Conservation (phyloP, 2,329 filamentous ascomycete genomes). For the Beauveria medogensis region DNA sequence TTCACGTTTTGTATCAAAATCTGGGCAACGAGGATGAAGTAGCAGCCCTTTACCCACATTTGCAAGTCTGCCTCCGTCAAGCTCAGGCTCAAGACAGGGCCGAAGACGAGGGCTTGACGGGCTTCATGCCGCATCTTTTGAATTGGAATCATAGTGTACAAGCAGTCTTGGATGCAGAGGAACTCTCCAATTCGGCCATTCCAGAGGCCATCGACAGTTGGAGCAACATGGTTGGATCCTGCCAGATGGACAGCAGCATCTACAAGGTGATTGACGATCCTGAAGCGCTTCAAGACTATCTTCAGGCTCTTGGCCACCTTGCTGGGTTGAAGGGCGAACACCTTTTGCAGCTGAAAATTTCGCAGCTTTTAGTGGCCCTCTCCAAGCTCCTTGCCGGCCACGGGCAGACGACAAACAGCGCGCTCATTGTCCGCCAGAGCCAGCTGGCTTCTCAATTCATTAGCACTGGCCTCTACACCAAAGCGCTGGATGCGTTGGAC, state of each 20-base stretch:
- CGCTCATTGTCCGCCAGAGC: constrained; percentile 37
- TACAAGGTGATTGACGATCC: constrained; percentile 41
- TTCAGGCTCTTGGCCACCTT: constrained; percentile 44
- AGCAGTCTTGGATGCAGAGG: constrained; percentile 31
- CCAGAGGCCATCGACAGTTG: constrained; percentile 34
- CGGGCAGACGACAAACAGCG: constrained; percentile 26
- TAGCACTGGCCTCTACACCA: constrained; percentile 41
- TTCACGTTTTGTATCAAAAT: constrained; percentile 39
- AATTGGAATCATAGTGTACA: constrained; percentile 37
- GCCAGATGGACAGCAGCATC: constrained; percentile 32
- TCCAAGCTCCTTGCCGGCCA: constrained; percentile 28
- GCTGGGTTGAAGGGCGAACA: constrained; percentile 43
- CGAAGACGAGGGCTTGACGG: constrained; percentile 36
- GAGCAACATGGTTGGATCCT: constrained; percentile 33
- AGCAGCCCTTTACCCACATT: constrained; percentile 30
- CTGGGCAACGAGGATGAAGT: constrained; percentile 36
- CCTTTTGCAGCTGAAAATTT: constrained; percentile 31
- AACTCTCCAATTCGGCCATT: constrained; percentile 24
- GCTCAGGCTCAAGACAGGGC: constrained; percentile 29
- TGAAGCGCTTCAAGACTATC: constrained; percentile 38
- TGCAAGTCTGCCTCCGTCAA: constrained; percentile 29
- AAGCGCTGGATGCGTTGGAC: constrained; percentile 46
- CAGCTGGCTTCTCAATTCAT: constrained; percentile 46
- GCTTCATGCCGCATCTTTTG: constrained; percentile 41
- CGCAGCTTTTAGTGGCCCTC: constrained; percentile 22